Conservation (phyloP, 2,329 filamentous ascomycete genomes). For the Nemania abortiva region DNA sequence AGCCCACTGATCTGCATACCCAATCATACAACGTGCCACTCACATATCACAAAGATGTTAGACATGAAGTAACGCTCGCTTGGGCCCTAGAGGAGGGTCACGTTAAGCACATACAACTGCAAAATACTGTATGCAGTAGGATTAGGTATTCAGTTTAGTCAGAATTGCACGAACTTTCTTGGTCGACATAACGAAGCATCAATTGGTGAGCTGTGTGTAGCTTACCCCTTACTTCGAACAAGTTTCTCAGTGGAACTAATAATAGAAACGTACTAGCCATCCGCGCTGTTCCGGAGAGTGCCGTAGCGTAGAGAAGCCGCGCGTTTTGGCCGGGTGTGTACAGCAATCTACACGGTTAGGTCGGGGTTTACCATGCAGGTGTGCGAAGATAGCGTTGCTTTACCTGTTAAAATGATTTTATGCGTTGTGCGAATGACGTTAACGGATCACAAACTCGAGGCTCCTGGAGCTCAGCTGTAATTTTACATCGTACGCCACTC, state of each 20-base stretch:
- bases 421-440: conserved; percentile 4
- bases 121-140: background rate
- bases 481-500: background rate
- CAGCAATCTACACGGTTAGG: background rate
- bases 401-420: conserved; percentile 10
- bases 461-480: background rate
- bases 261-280: conserved; percentile 9
- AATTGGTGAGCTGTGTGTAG: background rate
- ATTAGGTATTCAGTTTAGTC: background rate
- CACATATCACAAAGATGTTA: background rate
- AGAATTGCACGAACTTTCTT: background rate
- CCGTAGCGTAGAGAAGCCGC: background rate
- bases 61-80: background rate
- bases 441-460: conserved; percentile 3
- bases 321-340: conserved; percentile 5
- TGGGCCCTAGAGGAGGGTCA: background rate
- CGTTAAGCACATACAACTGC: background rate
- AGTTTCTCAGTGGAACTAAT: background rate
- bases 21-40: background rate
- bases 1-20: background rate
- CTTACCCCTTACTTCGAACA: background rate
- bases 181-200: background rate
- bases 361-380: conserved; percentile 6
- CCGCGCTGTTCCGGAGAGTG: background rate
- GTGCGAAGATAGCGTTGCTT: background rate